Base-by-base conservation (phyloP, 2,329 filamentous ascomycete species). In the Dryadomyces quercus-mongolicae region DNA sequence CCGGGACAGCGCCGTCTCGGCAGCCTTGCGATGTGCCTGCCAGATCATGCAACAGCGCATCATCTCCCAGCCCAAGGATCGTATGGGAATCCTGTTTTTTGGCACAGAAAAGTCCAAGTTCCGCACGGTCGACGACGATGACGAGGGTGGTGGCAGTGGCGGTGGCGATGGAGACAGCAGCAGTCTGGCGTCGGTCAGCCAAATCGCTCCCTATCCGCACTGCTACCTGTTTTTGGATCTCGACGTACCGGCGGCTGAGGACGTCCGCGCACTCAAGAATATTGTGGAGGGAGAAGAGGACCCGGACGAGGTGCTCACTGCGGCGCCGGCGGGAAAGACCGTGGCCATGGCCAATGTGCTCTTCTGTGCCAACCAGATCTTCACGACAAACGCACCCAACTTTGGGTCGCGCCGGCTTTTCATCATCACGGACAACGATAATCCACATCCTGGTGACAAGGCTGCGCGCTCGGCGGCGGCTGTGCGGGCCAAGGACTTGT, bases 31-130 rank as follows among this genome's bases (percentile, higher is more conserved):
- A 75, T 96, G 89, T 63, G 93, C 92, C 55, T 95, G 95, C 64
- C 82, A 89, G 64, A 75, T 98, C 53, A 96, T 98, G 88, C 89
- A 97, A 70, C 92, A 97, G 71, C 88, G 93, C 62, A 97, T 98
- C 68, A 97, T 98, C 62, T 92, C 92, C 3, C 92, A 91, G 58
- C 93, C 93, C 1, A 91, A 85, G 64, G 93, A 98, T 58, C 94
- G 96, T 88, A 96, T 98, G 80, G 91, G 92, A 2, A 86, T 98
- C 25, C 68, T 98, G 42, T 75, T 98, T 0, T 98, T 94, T 65
- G 91, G 91, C 9, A 98, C 93, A 0, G 76, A 94, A 63, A 80
- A 88, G 68, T 88, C 89, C 43, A 90, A 85, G 62, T 91, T 90
- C 59, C 81, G 85, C 48, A 43, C 46, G 12, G n/a, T 4, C 25